Conservation (phyloP, 352 stramenopile genomes). For the Phytophthora foliorum region DNA sequence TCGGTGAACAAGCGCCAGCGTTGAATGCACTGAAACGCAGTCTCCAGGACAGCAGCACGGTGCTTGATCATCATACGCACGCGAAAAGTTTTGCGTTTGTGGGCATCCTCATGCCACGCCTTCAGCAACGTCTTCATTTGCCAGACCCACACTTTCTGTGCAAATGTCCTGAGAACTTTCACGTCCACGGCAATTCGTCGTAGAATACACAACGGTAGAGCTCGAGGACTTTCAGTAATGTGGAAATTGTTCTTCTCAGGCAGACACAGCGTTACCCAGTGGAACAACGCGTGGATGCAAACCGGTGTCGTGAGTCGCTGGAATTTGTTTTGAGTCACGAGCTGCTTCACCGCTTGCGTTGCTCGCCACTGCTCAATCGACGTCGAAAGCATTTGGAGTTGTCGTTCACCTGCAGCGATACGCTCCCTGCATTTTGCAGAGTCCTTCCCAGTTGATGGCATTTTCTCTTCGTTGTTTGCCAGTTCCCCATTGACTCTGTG, state of each 20-base stretch:
- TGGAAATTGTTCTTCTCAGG: slow-evolving; percentile 37
- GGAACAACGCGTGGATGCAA: slow-evolving; percentile 57
- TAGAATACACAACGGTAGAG: slow-evolving; percentile 44
- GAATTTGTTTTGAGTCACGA: slow-evolving; percentile 36
- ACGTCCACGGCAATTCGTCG: slow-evolving; percentile 40
- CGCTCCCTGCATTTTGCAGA: neutral
- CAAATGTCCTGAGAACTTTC: slow-evolving; percentile 34
- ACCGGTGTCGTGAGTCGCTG: slow-evolving; percentile 37
- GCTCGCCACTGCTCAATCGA: slow-evolving; percentile 61
- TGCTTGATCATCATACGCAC: slow-evolving; percentile 32
- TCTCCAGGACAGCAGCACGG: slow-evolving; percentile 42
- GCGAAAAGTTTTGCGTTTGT: slow-evolving; percentile 13
- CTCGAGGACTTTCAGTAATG: slow-evolving; percentile 23
- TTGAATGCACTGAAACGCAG: slow-evolving; percentile 53
- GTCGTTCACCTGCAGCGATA: slow-evolving; percentile 9
- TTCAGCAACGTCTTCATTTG: slow-evolving; percentile 22
- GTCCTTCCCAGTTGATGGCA: neutral
- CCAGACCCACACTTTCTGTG: slow-evolving; percentile 23
- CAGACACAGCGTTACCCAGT: slow-evolving; percentile 52
- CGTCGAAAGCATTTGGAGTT: slow-evolving; percentile 44
- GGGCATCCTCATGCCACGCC: slow-evolving; percentile 17
- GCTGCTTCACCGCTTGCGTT: slow-evolving; percentile 39
- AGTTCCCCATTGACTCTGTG: neutral
- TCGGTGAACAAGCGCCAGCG: slow-evolving; percentile 48
- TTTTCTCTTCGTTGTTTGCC: neutral